phyloP scores from a whole-genome alignment of 2,329 filamentous ascomycete species.

The Fusarium dlaminii region DNA sequence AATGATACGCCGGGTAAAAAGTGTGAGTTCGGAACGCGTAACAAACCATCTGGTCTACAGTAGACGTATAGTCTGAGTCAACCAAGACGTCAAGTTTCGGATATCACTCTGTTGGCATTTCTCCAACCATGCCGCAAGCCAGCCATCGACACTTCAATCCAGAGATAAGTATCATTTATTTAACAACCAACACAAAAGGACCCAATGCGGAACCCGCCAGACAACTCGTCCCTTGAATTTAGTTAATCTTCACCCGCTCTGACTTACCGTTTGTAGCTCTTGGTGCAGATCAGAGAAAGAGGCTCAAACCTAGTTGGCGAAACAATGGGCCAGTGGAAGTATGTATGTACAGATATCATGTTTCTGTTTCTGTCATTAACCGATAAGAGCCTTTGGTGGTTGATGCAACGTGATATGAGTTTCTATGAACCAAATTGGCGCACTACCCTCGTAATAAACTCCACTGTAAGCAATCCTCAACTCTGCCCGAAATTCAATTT shows the following conservation, averaged over 20 bases:
- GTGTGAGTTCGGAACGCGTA: neutral
- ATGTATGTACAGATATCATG: neutral
- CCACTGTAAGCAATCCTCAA: constrained; percentile 11
- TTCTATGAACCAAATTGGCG: constrained; percentile 15
- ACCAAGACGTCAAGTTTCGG: neutral
- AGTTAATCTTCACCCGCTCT: neutral
- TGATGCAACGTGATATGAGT: constrained; percentile 26
- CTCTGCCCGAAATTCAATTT: neutral
- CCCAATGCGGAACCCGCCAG: constrained; percentile 6
- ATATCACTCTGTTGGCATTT: constrained; percentile 25
- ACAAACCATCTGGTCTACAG: neutral
- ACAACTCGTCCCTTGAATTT: constrained; percentile 20
- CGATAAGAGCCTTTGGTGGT: constrained; percentile 4
- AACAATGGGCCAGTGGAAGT: neutral
- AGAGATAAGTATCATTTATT: neutral
- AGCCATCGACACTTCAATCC: neutral
- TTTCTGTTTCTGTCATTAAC: neutral
- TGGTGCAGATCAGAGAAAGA: constrained; percentile 14
- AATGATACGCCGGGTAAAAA: neutral
- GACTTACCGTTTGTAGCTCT: constrained; percentile 15
- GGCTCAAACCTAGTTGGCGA: constrained; percentile 11
- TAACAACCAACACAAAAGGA: neutral
- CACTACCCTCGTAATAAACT: constrained; percentile 18
- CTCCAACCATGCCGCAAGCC: constrained; percentile 10
- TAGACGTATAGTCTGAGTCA: constrained; percentile 7